Percentiles rank a stretch among this genome's conserved stretches.
Conservation (phyloP, 2,329 filamentous ascomycete species). For the Fusarium mundagurra region DNA sequence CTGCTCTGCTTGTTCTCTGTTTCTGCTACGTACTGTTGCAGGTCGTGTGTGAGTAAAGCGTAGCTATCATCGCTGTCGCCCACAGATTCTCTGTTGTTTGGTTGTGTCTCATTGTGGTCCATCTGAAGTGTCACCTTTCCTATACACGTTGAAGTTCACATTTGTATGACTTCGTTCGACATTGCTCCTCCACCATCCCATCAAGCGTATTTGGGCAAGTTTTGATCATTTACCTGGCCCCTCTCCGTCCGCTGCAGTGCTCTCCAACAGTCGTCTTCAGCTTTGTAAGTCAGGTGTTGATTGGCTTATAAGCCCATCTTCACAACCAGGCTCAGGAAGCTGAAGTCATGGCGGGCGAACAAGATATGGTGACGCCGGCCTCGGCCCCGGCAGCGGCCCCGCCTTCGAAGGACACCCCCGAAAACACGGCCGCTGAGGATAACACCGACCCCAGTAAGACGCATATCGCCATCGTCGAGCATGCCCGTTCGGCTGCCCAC, state of each 20-base stretch:
- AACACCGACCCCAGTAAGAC: slow-evolving; percentile 22
- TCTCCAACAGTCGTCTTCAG: not conserved
- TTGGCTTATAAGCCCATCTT: not conserved
- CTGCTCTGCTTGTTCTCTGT: slow-evolving; percentile 14
- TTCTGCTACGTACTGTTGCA: slow-evolving; percentile 18
- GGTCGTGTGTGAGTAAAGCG: slow-evolving; percentile 5
- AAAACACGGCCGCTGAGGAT: slow-evolving; percentile 22
- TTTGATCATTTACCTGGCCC: not conserved
- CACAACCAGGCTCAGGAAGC: slow-evolving; percentile 1
- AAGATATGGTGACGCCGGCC: slow-evolving; percentile 29
- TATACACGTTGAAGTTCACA: slow-evolving; percentile 5
- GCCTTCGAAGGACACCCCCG: slow-evolving; percentile 26
- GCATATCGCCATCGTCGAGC: slow-evolving; percentile 32
- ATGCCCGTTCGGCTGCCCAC: slow-evolving; percentile 35
- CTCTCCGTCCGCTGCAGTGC: not conserved
- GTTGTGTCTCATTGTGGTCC: not conserved
- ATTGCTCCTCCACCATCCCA: not conserved
- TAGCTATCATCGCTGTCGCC: not conserved
- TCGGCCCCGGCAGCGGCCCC: slow-evolving; percentile 25
- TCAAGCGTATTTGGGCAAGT: not conserved
- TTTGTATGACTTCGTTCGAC: not conserved
- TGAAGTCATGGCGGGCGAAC: slow-evolving; percentile 26
- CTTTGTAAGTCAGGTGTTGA: not conserved
- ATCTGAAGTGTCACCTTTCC: not conserved
- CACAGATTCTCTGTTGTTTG: not conserved